A percentile compares a stretch with the other conserved stretches of the same genome.
phyloP scores from a whole-genome alignment of 2,329 filamentous ascomycete genomes.

The Acrocalymma vagum region DNA sequence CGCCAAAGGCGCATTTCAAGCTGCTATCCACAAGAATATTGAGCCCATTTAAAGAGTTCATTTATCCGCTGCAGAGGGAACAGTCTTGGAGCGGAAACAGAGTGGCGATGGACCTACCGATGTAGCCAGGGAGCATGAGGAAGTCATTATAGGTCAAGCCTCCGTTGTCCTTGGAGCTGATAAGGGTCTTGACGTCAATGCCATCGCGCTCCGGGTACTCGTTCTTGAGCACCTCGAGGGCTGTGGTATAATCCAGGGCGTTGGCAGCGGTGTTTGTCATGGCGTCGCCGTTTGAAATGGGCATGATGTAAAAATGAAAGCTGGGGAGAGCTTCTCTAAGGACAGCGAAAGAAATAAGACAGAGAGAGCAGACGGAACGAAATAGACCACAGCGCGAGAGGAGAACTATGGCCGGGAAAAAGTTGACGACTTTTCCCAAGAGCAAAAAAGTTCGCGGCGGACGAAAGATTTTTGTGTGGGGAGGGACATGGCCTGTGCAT shows the following conservation, averaged over 20 bases:
- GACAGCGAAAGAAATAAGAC: conserved; percentile 28
- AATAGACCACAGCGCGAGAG: conserved; percentile 43
- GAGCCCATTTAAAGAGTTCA: too few relatives aligned
- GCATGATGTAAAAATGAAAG: conserved; percentile 65
- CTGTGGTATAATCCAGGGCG: conserved; percentile 77
- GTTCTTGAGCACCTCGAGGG: conserved; percentile 78
- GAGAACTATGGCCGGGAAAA: conserved; percentile 64
- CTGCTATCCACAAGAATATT: too few relatives aligned
- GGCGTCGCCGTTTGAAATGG: conserved; percentile 72
- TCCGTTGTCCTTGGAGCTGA: conserved; percentile 90
- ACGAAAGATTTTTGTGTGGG: conserved; percentile 34
- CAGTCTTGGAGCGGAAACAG: too few relatives aligned
- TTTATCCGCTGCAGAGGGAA: conserved; percentile 17
- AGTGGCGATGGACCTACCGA: conserved; percentile 67
- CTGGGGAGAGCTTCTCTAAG: conserved; percentile 44
- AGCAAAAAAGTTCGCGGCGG: conserved; percentile 45
- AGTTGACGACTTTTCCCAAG: conserved; percentile 59
- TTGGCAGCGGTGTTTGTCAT: conserved; percentile 61
- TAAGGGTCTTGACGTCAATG: conserved; percentile 82
- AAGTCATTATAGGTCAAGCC: conserved; percentile 99
- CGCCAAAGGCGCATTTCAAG: too few relatives aligned
- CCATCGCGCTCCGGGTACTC: conserved; percentile 86
- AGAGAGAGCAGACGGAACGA: conserved; percentile 28
- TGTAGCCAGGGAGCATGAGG: conserved; percentile 94
- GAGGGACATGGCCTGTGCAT: conserved; percentile 6